Evolutionary conservation across 2,329 filamentous ascomycete species (phyloP).

Genomic region (Fusarium camptoceras): DNA sequence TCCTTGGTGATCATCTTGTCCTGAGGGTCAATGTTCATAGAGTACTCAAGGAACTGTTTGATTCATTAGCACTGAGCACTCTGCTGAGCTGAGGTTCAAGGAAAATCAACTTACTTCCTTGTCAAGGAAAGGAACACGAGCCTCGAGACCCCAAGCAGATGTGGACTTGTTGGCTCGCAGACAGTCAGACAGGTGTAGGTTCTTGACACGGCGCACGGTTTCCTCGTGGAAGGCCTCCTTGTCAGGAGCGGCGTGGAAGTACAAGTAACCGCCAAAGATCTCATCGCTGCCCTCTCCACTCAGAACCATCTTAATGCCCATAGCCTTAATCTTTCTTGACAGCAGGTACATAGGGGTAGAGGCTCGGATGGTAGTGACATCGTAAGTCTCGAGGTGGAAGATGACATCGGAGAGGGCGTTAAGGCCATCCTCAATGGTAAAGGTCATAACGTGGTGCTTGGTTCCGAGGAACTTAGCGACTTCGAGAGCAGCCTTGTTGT

Average conservation of each 20-base stretch:
- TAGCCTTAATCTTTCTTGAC: constrained; percentile 98
- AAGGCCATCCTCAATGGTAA: constrained; percentile 96
- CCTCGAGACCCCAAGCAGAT: constrained; percentile 96
- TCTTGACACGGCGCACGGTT: constrained; percentile 93
- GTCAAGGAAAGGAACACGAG: constrained; percentile 96
- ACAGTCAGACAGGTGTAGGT: constrained; percentile 96
- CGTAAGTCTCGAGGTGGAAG: constrained; percentile 96
- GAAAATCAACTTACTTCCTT: constrained; percentile 72
- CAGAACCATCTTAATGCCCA: constrained; percentile 99
- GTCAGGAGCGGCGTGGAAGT: constrained; percentile 95
- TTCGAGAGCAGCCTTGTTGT: constrained; percentile 90
- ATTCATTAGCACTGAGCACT: constrained; percentile 35
- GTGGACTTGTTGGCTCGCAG: constrained; percentile 99
- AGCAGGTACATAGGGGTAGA: constrained; percentile 99
- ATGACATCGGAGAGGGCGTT: constrained; percentile 98
- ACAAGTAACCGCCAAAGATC: constrained; percentile 98
- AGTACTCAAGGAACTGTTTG: constrained; percentile 82
- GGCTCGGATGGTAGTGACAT: constrained; percentile 97
- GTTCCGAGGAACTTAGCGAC: constrained; percentile 97
- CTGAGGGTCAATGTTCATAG: constrained; percentile 93
- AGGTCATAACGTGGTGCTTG: constrained; percentile 97
- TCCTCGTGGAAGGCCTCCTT: constrained; percentile 95
- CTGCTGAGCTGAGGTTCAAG: too few relatives aligned
- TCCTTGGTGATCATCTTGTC: constrained; percentile 97
- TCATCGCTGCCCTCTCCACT: constrained; percentile 97